Evolutionary conservation across 257 asterid genomes (phyloP).

Genomic region (Schizonepeta tenuifolia): DNA sequence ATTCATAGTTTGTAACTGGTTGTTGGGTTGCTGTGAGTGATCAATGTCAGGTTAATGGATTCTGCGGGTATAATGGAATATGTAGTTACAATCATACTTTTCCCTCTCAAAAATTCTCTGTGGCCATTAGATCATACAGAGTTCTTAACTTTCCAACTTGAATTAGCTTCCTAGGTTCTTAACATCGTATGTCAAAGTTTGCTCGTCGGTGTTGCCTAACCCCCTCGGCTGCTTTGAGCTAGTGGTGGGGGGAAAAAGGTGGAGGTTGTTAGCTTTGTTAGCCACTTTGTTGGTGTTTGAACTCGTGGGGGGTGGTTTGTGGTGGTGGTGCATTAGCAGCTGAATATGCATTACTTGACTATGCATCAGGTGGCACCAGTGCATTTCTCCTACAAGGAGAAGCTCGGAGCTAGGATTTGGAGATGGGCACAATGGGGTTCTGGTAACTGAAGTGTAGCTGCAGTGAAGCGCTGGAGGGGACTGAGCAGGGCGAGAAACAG

Average conservation of each 20-base stretch:
- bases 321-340: constrained; percentile 86
- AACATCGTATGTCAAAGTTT: constrained; percentile 42
- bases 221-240: no score
- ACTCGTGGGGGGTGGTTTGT: no score
- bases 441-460: constrained; percentile 49
- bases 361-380: no score
- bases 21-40: constrained; percentile 83
- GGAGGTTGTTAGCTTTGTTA: constrained; percentile 56
- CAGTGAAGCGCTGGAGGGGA: no score
- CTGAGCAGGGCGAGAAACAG: no score
- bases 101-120: constrained; percentile 70
- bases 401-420: no score
- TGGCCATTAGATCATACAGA: constrained; percentile 55
- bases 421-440: no score
- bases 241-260: constrained; percentile 38
- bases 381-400: no score
- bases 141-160: constrained; percentile 69
- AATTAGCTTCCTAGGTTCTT: constrained; percentile 41
- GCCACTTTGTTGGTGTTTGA: constrained; percentile 51
- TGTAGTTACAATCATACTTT: constrained; percentile 65
- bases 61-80: constrained; percentile 78
- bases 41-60: constrained; percentile 80
- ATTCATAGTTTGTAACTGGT: constrained; percentile 55
- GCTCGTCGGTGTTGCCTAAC: constrained; percentile 56
- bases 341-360: no score